phyloP scores from a whole-genome alignment of 2,329 filamentous ascomycete species.

The Sporothrix schenckii region DNA sequence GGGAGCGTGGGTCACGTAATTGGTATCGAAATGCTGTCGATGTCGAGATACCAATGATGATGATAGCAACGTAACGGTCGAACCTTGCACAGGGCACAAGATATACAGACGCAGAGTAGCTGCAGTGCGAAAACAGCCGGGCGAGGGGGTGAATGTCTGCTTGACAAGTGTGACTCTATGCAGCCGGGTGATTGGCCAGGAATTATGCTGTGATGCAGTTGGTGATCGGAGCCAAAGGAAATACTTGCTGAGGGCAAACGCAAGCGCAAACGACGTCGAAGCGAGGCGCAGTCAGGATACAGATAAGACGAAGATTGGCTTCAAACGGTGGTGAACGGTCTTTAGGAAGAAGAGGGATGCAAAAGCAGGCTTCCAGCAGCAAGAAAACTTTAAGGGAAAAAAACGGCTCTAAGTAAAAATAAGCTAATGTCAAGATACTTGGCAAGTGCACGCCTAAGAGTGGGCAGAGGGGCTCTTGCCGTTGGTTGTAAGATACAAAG shows the following conservation, averaged over 20 bases:
- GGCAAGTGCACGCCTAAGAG: background rate
- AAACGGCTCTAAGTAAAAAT: background rate
- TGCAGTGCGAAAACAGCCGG: background rate
- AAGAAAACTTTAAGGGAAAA: background rate
- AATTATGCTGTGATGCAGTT: background rate
- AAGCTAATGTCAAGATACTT: background rate
- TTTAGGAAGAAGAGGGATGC: background rate
- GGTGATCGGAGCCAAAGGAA: slow-evolving; percentile 3
- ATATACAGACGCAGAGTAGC: slow-evolving; percentile 5
- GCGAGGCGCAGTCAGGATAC: no score
- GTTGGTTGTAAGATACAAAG: background rate
- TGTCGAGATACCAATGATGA: background rate
- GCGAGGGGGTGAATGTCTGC: background rate
- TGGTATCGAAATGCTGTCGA: background rate
- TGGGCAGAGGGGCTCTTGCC: slow-evolving; percentile 16
- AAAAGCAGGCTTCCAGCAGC: background rate
- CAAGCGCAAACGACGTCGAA: background rate
- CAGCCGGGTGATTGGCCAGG: slow-evolving; percentile 5
- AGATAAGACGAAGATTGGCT: no score
- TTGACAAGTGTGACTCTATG: slow-evolving; percentile 1
- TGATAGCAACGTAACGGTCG: slow-evolving; percentile 3
- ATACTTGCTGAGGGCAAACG: background rate
- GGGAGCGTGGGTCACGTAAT: background rate
- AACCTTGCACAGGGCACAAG: background rate
- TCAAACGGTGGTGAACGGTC: background rate